Conservation (phyloP, 768 basidiomycete species). For the Austroboletus eburneus region DNA sequence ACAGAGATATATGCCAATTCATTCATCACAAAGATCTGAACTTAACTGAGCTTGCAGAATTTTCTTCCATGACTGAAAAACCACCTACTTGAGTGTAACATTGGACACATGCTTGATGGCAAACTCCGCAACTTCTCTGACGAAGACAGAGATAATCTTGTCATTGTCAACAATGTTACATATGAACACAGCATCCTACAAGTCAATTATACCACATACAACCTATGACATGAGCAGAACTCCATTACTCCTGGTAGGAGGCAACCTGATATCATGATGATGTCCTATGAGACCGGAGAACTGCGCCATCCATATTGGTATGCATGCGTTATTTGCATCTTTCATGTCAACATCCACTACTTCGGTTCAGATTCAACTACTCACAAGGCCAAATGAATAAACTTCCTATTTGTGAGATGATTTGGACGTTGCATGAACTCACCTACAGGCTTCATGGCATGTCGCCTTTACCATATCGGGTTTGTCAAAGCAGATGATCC, state of each 20-base stretch:
- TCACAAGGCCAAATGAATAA: slow-evolving; percentile 4
- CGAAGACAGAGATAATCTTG: background rate
- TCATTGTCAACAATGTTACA: background rate
- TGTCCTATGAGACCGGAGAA: background rate
- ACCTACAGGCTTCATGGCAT: background rate
- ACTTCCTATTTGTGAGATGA: slow-evolving; percentile 30
- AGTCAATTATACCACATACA: background rate
- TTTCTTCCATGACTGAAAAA: too few relatives aligned
- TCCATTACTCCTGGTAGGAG: too few relatives aligned
- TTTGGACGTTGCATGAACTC: slow-evolving; percentile 3
- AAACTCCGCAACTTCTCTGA: background rate
- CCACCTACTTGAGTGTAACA: too few relatives aligned
- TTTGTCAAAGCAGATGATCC: background rate
- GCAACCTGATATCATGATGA: background rate
- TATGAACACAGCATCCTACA: background rate
- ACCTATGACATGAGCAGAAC: background rate
- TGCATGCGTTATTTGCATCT: slow-evolving; percentile 12
- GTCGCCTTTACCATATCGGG: background rate
- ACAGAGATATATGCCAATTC: too few relatives aligned
- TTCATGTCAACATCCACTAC: slow-evolving; percentile 10
- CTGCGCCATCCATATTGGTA: background rate
- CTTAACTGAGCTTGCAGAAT: too few relatives aligned
- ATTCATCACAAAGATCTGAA: too few relatives aligned
- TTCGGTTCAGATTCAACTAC: background rate
- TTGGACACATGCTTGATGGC: background rate